Evolutionary conservation across 139 green algal species (phyloP), one percentile per base, ranked within the genome.

Genomic region (Coelastrella sp.): DNA sequence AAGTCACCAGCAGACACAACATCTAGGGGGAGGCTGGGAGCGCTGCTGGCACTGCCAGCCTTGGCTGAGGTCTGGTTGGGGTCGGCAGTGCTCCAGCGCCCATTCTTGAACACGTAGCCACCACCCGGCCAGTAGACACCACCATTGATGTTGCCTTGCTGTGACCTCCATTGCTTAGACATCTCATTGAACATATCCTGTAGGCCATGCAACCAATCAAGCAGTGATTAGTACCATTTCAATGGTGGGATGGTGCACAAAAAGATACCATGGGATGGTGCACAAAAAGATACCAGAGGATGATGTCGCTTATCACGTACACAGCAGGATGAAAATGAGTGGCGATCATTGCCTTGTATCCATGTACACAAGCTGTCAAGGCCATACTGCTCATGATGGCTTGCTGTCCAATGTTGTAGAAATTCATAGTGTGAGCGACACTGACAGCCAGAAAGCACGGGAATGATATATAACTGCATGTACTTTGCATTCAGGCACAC

Each of bases 81-180:
- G 2, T 22, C 7, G 5, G 7, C 16, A 10, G 22, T 22, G 13
- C 71, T 85, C 57, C 64, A 59, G 16, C 82, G 32, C 13, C 65
- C 68, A 57, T 19, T 11, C 58, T 76, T 68, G n/a, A 76, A 88
- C 23, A 20, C 22, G 3, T 54, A 76, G n/a, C 83, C 83, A 58
- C 83, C 83, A 13, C 83, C 83, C 20, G 83, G 83, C 83, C 83
- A 88, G 83, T 59, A 81, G 16, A 88, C n/a, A 20, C 68, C 58
- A 58, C 83, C 83, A 23, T 16, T 66, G 6, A 88, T 58, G 13
- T 32, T 47, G 54, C 68, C 68, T n/a, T 88, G 17, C 23, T 59
- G 23, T 16, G 74, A 20, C 57, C 68, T 88, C 83, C 83, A 88
- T 68, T 88, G 83, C 66, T 58, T 66, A 3, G 19, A 32, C 83